Conservation (phyloP, 495 filamentous ascomycete genomes). For the Podospora pseudoanserina region DNA sequence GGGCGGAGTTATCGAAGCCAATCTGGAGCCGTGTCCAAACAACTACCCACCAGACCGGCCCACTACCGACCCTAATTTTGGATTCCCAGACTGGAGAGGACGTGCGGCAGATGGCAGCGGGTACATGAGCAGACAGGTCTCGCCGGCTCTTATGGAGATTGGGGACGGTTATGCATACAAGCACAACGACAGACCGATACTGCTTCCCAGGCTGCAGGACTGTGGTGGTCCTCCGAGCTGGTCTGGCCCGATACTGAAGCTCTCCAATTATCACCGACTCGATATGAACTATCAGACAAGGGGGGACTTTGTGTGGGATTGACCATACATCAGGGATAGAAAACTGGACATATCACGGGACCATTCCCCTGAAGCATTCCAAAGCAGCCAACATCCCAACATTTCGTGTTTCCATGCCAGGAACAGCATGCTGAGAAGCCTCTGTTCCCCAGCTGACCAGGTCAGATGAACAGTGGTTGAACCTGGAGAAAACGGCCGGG, state of each 20-base stretch:
- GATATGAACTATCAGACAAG: constrained; percentile 16
- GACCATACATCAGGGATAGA: not conserved
- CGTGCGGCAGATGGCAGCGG: constrained; percentile 1
- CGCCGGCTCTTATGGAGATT: constrained; percentile 29
- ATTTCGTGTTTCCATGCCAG: not conserved
- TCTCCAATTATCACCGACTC: constrained; percentile 23
- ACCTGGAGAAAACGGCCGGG: not conserved
- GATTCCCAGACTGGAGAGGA: constrained; percentile 19
- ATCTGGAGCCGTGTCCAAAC: constrained; percentile 23
- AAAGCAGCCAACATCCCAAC: not conserved
- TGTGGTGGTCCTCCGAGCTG: constrained; percentile 10
- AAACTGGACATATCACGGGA: not conserved
- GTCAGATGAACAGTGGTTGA: constrained; percentile 6
- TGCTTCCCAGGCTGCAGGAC: constrained; percentile 15
- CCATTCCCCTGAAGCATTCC: not conserved
- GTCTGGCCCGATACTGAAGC: not conserved
- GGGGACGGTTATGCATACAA: constrained; percentile 24
- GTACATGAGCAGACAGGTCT: constrained; percentile 16
- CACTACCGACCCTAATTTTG: constrained; percentile 28
- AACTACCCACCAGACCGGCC: constrained; percentile 8
- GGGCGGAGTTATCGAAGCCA: constrained; percentile 38
- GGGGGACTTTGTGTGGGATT: constrained; percentile 4
- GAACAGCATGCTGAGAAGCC: constrained; percentile 4
- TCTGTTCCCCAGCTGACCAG: constrained; percentile 12
- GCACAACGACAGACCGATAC: constrained; percentile 25